A percentile compares a stretch with the other conserved stretches of the same genome.
Evolutionary conservation across 352 stramenopile genomes (phyloP).

Genomic region (Nothophytophthora sp.): DNA sequence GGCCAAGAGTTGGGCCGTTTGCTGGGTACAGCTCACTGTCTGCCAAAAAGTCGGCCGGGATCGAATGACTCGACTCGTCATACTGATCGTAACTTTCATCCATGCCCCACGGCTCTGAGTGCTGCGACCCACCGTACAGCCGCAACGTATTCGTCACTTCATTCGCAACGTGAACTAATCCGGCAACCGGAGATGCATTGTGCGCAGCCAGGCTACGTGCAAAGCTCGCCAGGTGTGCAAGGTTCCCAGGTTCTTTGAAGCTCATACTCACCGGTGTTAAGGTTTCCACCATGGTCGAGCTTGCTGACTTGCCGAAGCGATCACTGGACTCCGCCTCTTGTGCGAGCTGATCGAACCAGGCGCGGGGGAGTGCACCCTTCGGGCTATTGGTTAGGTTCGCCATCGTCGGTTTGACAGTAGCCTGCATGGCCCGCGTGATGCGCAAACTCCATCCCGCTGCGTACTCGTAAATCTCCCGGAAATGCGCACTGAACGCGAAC

Average conservation of each 20-base stretch:
- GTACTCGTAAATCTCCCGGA: constrained; percentile 83
- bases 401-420: constrained; percentile 75
- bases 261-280: constrained; percentile 27
- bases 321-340: constrained; percentile 47
- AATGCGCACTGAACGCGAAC: constrained; percentile 79
- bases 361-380: constrained; percentile 67
- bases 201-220: constrained; percentile 54
- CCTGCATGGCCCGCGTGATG: constrained; percentile 76
- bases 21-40: constrained; percentile 23
- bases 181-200: constrained; percentile 25
- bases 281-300: constrained; percentile 21
- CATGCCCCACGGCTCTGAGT: constrained; percentile 61
- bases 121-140: constrained; percentile 29
- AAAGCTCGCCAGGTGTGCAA: constrained; percentile 74
- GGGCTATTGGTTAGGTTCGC: constrained; percentile 66
- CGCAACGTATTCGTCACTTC: constrained; percentile 79
- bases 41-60: constrained; percentile 51
- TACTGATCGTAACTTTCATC: constrained; percentile 68
- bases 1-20: constrained; percentile 10
- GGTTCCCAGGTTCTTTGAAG: constrained; percentile 67
- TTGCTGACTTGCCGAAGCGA: constrained; percentile 41
- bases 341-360: constrained; percentile 79
- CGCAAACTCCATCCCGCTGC: constrained; percentile 76
- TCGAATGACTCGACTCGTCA: constrained; percentile 66
- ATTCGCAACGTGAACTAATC: constrained; percentile 56